phyloP scores from a whole-genome alignment of 2,329 filamentous ascomycete genomes.

The Sphaerostilbella broomeana region DNA sequence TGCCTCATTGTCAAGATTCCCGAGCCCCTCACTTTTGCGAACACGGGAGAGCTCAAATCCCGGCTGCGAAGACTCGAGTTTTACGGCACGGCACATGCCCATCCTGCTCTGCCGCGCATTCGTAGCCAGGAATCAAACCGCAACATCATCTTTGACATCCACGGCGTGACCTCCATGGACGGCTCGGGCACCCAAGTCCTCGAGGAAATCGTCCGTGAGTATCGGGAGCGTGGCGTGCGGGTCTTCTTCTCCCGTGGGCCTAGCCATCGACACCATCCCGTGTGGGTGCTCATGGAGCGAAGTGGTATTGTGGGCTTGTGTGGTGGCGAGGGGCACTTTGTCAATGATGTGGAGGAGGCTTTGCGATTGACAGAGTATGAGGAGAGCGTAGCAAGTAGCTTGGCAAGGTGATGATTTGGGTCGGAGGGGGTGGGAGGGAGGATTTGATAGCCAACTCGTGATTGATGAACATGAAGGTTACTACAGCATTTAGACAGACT shows the following conservation, averaged over 20 bases:
- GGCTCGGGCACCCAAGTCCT: slow-evolving; percentile 90
- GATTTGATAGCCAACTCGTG: too few relatives aligned
- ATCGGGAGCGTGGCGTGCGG: slow-evolving; percentile 67
- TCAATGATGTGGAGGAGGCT: slow-evolving; percentile 77
- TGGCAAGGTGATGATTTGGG: too few relatives aligned
- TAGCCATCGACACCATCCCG: slow-evolving; percentile 39
- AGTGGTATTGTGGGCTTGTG: slow-evolving; percentile 81
- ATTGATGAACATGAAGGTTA: too few relatives aligned
- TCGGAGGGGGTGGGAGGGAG: too few relatives aligned
- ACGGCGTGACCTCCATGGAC: slow-evolving; percentile 92
- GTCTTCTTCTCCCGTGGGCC: slow-evolving; percentile 66
- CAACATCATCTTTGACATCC: slow-evolving; percentile 94
- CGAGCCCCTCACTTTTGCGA: slow-evolving; percentile 92
- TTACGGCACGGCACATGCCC: slow-evolving; percentile 78
- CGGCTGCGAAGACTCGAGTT: slow-evolving; percentile 77
- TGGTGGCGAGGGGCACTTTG: slow-evolving; percentile 72
- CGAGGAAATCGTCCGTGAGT: slow-evolving; percentile 76
- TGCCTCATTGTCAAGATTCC: slow-evolving; percentile 96
- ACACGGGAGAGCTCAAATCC: slow-evolving; percentile 85
- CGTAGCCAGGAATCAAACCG: slow-evolving; percentile 73
- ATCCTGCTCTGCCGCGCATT: slow-evolving; percentile 79
- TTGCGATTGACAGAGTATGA: slow-evolving; percentile 72
- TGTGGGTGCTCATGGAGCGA: slow-evolving; percentile 66
- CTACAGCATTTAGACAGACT: too few relatives aligned
- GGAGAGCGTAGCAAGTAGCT: slow-evolving; percentile 40